Evolutionary conservation across 83 land plant genomes (phyloP), one percentile per base, ranked within the genome.

Genomic region (Picea engelmannii): DNA sequence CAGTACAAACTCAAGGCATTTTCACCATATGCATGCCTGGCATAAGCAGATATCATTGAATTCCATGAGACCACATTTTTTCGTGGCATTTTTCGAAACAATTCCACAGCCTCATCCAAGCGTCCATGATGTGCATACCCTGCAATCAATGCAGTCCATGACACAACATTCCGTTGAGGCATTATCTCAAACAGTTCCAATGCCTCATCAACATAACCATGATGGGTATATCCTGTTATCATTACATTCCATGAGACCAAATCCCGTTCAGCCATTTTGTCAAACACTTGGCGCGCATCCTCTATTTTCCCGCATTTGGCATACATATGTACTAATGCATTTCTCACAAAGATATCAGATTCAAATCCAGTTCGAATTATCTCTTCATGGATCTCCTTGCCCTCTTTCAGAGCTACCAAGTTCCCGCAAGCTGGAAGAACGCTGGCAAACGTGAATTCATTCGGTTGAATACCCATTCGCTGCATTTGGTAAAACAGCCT

Each of bases 401-500:
- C 71, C 20, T 27, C 20, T 35, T 68, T 35, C 71, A 68, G 42
- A 68, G 71, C 27, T 27, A 18, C 71, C 71, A 68, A 11, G 42
- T 68, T 68, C 27, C 20, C 16, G 71, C 71, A 68, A 68, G 71
- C 40, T 17, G 71, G 17, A 68, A 68, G 71, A 35, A 68, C 25
- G 4, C 42, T 40, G 16, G 42, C 35, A 27, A 68, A 31, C 27
- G 71, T 11, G 17, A 31, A 68, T 68, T 35, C 27, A 27, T 68
- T 40, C 0, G 71, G 44, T 6, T 1, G 15, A 31, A 68, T 27
- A 27, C 71, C 71, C 35, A 23, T 40, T 68, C 71, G 15, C 71
- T 27, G 49, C 95, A 92, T 90, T 83, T 62, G 62, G 18, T 81
- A 71, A 81, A 88, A 92, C 23, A 85, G 81, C 66, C 66, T 38